These are phyloP conservation scores for Hericium erinaceus DNA, from an alignment of 768 basidiomycete species.

Conservation along the genomic window DNA sequence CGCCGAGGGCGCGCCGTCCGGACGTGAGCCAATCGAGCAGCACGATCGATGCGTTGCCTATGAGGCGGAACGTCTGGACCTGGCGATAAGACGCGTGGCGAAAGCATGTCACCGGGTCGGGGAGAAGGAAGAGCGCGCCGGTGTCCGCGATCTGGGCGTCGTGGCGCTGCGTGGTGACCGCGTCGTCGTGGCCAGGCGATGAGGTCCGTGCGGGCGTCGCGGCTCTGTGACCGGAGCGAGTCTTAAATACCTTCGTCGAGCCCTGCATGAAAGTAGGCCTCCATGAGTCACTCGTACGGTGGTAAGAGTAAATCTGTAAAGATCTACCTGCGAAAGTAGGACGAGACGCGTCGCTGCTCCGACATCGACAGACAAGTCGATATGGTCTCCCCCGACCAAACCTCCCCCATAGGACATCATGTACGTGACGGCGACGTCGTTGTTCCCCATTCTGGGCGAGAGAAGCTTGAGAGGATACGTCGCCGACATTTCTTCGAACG, in stretches of 20 bases:
- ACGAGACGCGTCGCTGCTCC: conserved; percentile 49
- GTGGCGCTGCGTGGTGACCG: conserved; percentile 53
- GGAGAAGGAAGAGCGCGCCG: conserved; percentile 69
- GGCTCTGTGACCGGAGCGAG: conserved; percentile 49
- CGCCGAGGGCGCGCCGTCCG: conserved; percentile 72
- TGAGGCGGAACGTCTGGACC: conserved; percentile 67
- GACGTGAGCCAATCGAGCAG: conserved; percentile 90
- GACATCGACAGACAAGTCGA: conserved; percentile 56
- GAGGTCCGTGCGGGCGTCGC: conserved; percentile 23
- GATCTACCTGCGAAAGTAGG: conserved; percentile 71
- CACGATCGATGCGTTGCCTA: conserved; percentile 49
- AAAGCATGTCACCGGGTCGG: conserved; percentile 93
- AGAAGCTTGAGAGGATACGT: conserved; percentile 86
- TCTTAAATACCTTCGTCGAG: conserved; percentile 92
- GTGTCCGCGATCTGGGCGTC: conserved; percentile 42
- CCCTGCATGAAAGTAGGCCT: conserved; percentile 40
- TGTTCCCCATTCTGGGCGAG: conserved; percentile 48
- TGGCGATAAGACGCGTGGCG: conserved; percentile 76
- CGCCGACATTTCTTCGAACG: conserved; percentile 68
- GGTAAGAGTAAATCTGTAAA: no score
- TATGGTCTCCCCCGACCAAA: conserved; percentile 75
- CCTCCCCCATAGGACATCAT: conserved; percentile 87
- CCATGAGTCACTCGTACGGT: no score
- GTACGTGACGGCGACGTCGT: conserved; percentile 61
- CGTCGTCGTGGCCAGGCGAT: neutral